A percentile compares a stretch with the other conserved stretches of the same genome.
Conservation (phyloP, 1,284 basidiomycete genomes). For the Tetrapyrgos nigripes region DNA sequence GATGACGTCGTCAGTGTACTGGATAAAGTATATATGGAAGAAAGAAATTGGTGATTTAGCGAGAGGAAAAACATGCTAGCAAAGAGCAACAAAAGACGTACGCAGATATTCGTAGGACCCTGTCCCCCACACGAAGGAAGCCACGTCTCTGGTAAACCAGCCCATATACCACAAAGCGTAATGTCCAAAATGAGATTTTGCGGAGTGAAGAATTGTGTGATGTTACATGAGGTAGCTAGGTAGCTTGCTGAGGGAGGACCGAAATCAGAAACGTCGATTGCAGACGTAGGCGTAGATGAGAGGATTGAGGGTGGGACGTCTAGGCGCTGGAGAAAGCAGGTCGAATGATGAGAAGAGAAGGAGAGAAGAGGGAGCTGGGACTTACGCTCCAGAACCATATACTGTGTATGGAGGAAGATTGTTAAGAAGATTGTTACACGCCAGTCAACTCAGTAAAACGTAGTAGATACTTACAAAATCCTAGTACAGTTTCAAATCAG, state of each 20-base stretch:
- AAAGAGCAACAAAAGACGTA: conserved; percentile 1
- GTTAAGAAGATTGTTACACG: background rate
- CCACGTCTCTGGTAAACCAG: conserved; percentile 15
- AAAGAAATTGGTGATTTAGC: too few species aligned
- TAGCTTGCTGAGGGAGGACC: conserved; percentile 67
- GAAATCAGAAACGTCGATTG: conserved; percentile 59
- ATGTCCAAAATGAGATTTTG: conserved; percentile 60
- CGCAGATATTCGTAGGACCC: conserved; percentile 16
- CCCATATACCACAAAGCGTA: conserved; percentile 60
- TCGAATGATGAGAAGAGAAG: background rate
- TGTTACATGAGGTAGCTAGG: conserved; percentile 48
- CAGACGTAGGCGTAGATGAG: conserved; percentile 38
- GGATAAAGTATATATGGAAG: too few species aligned
- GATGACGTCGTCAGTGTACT: conserved; percentile 21
- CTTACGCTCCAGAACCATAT: conserved; percentile 74
- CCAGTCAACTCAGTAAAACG: conserved; percentile 5
- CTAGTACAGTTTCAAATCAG: conserved; percentile 14
- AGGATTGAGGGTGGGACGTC: conserved; percentile 45
- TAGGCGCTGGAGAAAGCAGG: conserved; percentile 41
- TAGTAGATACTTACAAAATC: conserved; percentile 28
- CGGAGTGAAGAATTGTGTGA: conserved; percentile 57
- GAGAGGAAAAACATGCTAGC: background rate
- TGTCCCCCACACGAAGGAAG: conserved; percentile 12
- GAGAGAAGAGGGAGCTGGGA: conserved; percentile 18
- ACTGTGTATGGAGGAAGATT: conserved; percentile 32